Evolutionary conservation across 2,329 filamentous ascomycete genomes (phyloP), one percentile per base, ranked within the genome.

Genomic region (Colletotrichum orchidophilum): DNA sequence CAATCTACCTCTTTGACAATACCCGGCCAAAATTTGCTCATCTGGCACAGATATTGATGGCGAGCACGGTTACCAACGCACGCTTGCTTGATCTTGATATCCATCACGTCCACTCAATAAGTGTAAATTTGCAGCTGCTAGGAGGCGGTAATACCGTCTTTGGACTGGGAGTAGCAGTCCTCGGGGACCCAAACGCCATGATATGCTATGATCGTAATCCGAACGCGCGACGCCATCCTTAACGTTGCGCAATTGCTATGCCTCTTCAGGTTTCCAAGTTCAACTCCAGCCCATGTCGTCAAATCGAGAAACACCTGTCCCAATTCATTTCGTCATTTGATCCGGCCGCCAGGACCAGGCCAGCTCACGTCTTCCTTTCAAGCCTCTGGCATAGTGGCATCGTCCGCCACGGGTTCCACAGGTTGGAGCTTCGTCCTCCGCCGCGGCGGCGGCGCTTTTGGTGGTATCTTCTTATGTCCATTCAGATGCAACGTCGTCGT

Each of bases 401-500:
- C 49, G 13, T 66, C 66, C 29, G 61, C 60, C 5, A 54, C 54
- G 11, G 70, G 49, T 49, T 72, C 70, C 27, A 59, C 26, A n/a
- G 70, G 68, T 49, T 81, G 84, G 73, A 83, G 78, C 74, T 82
- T 82, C 42, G 84, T 85, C 71, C 80, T 81, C 50, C 85, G 80
- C 73, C 86, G 80, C 6, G 86, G 86, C 9, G 84, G 84, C 18
- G 84, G 84, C 62, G 83, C 82, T 73, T 85, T 84, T 1, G 84
- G 84, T 3, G 84, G 84, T 21, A 81, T 78, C 73, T 82, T 85
- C 74, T 85, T 86, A n/a, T 65, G 66, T 18, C 77, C 79, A 50
- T 80, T 80, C 35, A 75, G 58, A 35, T 77, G 75, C 21, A 75
- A 31, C 54, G 76, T 81, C 39, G 77, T 76, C 64, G 78, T 77